Conservation (phyloP, 2,329 filamentous ascomycete genomes). For the Fusarium ramigenum region DNA sequence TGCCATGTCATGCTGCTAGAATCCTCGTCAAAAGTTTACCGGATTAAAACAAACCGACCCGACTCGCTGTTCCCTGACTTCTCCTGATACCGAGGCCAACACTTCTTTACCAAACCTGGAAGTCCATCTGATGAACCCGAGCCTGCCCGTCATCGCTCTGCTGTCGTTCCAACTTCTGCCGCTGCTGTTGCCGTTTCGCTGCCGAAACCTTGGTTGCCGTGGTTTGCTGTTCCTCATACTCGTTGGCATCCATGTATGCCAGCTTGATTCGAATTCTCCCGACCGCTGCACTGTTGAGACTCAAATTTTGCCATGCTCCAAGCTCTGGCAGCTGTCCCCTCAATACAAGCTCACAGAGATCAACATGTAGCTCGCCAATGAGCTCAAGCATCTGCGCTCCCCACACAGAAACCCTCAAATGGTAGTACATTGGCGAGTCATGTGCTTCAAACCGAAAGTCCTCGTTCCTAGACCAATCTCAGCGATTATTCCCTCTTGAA, state of each 20-base stretch:
- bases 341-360: slow-evolving; percentile 37
- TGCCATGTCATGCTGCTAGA: slow-evolving; percentile 8
- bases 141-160: slow-evolving; percentile 32
- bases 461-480: slow-evolving; percentile 37
- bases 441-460: slow-evolving; percentile 40
- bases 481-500: slow-evolving; percentile 21
- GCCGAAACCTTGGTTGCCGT: slow-evolving; percentile 28
- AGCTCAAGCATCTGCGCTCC: slow-evolving; percentile 40
- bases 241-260: slow-evolving; percentile 27
- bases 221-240: slow-evolving; percentile 36
- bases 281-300: slow-evolving; percentile 25
- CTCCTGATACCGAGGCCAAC: slow-evolving; percentile 5
- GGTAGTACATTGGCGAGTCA: slow-evolving; percentile 41
- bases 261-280: slow-evolving; percentile 35
- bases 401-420: slow-evolving; percentile 41
- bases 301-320: slow-evolving; percentile 35
- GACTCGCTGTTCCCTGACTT: slow-evolving; percentile 1
- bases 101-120: slow-evolving; percentile 37
- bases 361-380: slow-evolving; percentile 39
- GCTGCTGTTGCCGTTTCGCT: slow-evolving; percentile 28
- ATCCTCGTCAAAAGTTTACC: not conserved
- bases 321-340: slow-evolving; percentile 32
- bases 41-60: slow-evolving; percentile 1
- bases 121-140: slow-evolving; percentile 40
- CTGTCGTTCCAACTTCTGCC: slow-evolving; percentile 22